Evolutionary conservation across 306 rosid genomes (phyloP), one percentile per base, ranked within the genome.

Genomic region (Rosa lucieae): DNA sequence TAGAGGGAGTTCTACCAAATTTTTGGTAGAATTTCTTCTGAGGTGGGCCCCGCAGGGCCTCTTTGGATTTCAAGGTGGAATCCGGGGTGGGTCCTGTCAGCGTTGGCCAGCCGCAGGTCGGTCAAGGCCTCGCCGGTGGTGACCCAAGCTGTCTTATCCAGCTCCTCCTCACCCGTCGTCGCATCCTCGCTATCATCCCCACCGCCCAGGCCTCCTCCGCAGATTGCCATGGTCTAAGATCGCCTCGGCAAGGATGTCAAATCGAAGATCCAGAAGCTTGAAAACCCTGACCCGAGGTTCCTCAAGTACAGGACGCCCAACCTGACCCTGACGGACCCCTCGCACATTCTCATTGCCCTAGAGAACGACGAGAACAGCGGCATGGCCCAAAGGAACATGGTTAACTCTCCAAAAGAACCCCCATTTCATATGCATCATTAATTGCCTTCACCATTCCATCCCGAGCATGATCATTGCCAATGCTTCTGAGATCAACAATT

Each of bases 341-440:
- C 92, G 9, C 83, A 81, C 78, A 88, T 95, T 87, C 97, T 95
- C 5, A 69, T 92, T 3, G 89, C 97, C 29, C 29, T 26, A 26
- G 29, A 26, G 91, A 91, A 90, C 5, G 97, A 92, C 10, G 98
- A 91, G 93, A 95, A 88, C 7, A 95, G 91, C 55, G 96, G 97
- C 17, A 95, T 96, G 0, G 98, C 98, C 0, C 98, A 91, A 95
- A 73, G 99, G 99, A 12, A 95, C 99, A 1, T 92, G 94, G 46
- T 94, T 92, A 2, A 89, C 77, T 88, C 92, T 89, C 71, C 90
- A 93, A 53, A 91, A 93, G 83, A 93, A 84, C 0, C 95, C 95
- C 97, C 97, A 90, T 90, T 53, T 89, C 80, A 3, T 91, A 82
- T 3, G 97, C 94, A 89, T 82, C 77, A 79, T 86, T 85, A 3